phyloP scores from a whole-genome alignment of 2,329 filamentous ascomycete species.

The Bisporella sp. region DNA sequence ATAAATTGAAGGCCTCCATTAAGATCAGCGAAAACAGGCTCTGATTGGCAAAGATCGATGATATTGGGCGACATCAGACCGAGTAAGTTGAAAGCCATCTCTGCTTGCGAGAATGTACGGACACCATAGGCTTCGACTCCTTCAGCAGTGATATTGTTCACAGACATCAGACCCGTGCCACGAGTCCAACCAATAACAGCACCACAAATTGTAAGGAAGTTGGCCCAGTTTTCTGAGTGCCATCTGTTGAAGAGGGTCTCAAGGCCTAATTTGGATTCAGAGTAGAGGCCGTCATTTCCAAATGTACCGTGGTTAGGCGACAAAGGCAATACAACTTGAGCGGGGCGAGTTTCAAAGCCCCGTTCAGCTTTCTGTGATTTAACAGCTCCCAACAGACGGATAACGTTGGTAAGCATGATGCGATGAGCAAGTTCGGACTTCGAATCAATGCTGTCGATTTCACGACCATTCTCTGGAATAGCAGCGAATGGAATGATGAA shows the following conservation, averaged over 20 bases:
- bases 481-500: slow-evolving; percentile 94
- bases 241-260: slow-evolving; percentile 98
- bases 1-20: slow-evolving; percentile 98
- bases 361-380: slow-evolving; percentile 84
- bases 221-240: slow-evolving; percentile 95
- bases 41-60: slow-evolving; percentile 89
- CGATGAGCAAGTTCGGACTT: slow-evolving; percentile 97
- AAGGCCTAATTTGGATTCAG: slow-evolving; percentile 92
- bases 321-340: slow-evolving; percentile 90
- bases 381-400: slow-evolving; percentile 83
- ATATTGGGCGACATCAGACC: slow-evolving; percentile 92
- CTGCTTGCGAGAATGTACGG: slow-evolving; percentile 96
- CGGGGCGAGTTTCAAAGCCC: slow-evolving; percentile 89
- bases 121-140: slow-evolving; percentile 95
- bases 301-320: slow-evolving; percentile 99
- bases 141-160: slow-evolving; percentile 95
- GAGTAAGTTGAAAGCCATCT: slow-evolving; percentile 98
- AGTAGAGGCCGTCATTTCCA: slow-evolving; percentile 95
- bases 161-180: slow-evolving; percentile 95
- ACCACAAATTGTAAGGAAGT: slow-evolving; percentile 96
- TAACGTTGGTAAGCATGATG: slow-evolving; percentile 96
- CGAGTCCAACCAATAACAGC: slow-evolving; percentile 99
- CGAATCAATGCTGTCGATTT: slow-evolving; percentile 94
- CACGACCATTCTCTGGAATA: slow-evolving; percentile 94
- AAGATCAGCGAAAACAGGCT: slow-evolving; percentile 94